These are phyloP conservation scores for Viola odorata DNA, from an alignment of 345 rosid genomes.

Conservation along the genomic window DNA sequence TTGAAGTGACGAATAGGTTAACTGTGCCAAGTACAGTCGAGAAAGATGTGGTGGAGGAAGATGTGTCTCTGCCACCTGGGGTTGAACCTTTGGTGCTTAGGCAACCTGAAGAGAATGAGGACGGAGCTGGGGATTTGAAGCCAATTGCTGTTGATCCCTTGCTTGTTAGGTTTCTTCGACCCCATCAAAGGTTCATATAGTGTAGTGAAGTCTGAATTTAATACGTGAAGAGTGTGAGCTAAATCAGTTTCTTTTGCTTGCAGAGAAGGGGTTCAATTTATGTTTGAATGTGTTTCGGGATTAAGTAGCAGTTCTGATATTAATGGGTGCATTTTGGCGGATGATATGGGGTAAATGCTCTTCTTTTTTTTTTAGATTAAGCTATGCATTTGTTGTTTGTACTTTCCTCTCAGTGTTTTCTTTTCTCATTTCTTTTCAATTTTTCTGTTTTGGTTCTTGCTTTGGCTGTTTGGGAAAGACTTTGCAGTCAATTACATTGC, in stretches of 20 bases:
- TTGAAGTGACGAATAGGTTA: slow-evolving; percentile 36
- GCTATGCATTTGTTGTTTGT: neutral
- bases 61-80: slow-evolving; percentile 65
- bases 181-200: slow-evolving; percentile 81
- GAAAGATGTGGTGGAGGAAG: slow-evolving; percentile 48
- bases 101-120: slow-evolving; percentile 63
- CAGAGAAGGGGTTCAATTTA: slow-evolving; percentile 99
- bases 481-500: slow-evolving; percentile 82
- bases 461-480: slow-evolving; percentile 93
- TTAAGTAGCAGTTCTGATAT: slow-evolving; percentile 45
- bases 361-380: slow-evolving; percentile 16
- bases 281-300: slow-evolving; percentile 95
- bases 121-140: slow-evolving; percentile 26
- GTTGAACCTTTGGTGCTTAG: slow-evolving; percentile 78
- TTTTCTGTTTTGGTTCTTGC: slow-evolving; percentile 12
- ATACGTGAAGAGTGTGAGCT: neutral
- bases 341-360: slow-evolving; percentile 89
- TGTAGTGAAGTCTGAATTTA: slow-evolving; percentile 1
- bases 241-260: slow-evolving; percentile 16
- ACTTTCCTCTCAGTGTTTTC: neutral
- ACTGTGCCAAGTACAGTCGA: slow-evolving; percentile 25
- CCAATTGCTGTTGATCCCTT: slow-evolving; percentile 73
- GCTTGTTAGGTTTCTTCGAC: slow-evolving; percentile 89
- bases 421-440: slow-evolving; percentile 2
- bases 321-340: slow-evolving; percentile 94